Conservation (phyloP, 2,329 filamentous ascomycete genomes). For the Talaromyces piceae region DNA sequence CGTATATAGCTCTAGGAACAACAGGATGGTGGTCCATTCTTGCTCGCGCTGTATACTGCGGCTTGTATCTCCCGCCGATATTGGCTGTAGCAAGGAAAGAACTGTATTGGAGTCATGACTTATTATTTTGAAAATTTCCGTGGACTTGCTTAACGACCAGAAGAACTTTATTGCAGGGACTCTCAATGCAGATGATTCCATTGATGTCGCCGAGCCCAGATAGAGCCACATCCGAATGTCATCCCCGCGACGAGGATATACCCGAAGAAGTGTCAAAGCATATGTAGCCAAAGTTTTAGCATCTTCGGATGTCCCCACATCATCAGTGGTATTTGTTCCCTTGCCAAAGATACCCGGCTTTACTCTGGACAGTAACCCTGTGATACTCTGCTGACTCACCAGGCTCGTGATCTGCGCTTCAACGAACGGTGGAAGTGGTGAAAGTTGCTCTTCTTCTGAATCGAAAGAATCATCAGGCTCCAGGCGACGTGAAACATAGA, state of each 20-base stretch:
- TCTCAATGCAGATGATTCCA: constrained; percentile 28
- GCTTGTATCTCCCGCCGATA: constrained; percentile 34
- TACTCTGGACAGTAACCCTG: constrained; percentile 48
- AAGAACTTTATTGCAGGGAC: constrained; percentile 73
- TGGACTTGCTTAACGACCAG: constrained; percentile 61
- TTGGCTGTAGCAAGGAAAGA: constrained; percentile 48
- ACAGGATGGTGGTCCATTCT: constrained; percentile 81
- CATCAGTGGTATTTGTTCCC: neutral
- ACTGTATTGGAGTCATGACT: constrained; percentile 51
- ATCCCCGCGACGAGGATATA: constrained; percentile 73
- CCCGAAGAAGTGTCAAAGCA: constrained; percentile 73
- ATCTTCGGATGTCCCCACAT: constrained; percentile 44
- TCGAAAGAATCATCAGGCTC: constrained; percentile 33
- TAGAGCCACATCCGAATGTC: constrained; percentile 95
- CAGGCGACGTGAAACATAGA: constrained; percentile 46
- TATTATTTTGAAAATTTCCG: constrained; percentile 51
- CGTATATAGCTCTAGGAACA: constrained; percentile 90
- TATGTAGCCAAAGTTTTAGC: constrained; percentile 76
- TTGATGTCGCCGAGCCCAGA: constrained; percentile 55
- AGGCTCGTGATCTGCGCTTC: constrained; percentile 60
- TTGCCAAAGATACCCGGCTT: constrained; percentile 11
- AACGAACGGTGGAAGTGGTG: constrained; percentile 47
- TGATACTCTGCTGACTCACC: constrained; percentile 68
- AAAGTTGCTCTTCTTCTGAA: constrained; percentile 19
- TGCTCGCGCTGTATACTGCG: constrained; percentile 38